Base-by-base conservation (phyloP, 2,329 filamentous ascomycete species). In the Lomentospora prolificans region DNA sequence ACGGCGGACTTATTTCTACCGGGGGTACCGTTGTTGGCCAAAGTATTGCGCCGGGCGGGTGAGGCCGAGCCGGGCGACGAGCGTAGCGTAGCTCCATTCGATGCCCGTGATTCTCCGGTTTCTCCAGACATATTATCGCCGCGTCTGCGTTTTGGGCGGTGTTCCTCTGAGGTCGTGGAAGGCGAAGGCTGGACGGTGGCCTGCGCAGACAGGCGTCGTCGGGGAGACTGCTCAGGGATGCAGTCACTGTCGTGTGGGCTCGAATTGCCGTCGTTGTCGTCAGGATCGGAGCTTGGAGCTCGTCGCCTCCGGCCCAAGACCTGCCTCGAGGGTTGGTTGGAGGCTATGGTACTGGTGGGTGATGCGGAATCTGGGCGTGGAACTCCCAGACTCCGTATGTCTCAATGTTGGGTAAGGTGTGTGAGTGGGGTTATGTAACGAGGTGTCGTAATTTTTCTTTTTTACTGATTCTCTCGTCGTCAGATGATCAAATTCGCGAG, bases 71-170 rank as follows among this genome's bases (percentile, higher is more conserved):
- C 83, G 66, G 86, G 86, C 30, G 79, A 75, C 58, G 77, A 71
- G 61, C 75, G 69, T 59, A 74, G 75, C 59, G 76, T 72, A 61
- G 68, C 69, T 62, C 80, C 80, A 66, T 83, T 85, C 65, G 66
- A 70, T 71, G 67, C 72, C 62, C 65, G 62, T 54, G 67, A 67
- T 58, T 80, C 78, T 60, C 74, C 75, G 69, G 85, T 80, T 60
- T 79, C 74, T 72, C 82, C 78, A 84, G 88, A 89, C 68, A 70
- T 83, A 70, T 64, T 65, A 60, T 72, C 70, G 69, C 78, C 79
- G 69, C 84, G 81, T 73, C 85, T 85, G 64, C 74, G 71, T 64
- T 75, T 74, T 52, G 69, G 64, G 51, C 66, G 64, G 52, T 63
- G 62, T 19, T 50, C 53, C 19, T 46, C n/a, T 27, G 53, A 51